Conservation (phyloP, 2,329 filamentous ascomycete genomes). For the Emmonsiellopsis sp. region DNA sequence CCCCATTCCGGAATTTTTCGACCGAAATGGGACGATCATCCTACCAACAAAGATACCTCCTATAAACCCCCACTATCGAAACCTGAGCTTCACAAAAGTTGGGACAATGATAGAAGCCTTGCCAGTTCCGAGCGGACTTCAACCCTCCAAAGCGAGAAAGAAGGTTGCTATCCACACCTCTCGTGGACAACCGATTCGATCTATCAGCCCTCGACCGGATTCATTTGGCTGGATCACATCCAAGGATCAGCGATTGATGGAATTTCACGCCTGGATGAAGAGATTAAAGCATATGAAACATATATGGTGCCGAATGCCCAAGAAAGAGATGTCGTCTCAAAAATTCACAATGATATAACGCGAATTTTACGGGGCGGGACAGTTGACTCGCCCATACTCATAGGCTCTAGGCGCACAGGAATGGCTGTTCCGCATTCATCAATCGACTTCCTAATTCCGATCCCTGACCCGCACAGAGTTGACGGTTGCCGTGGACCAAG, state of each 20-base stretch:
- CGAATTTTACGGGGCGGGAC: slow-evolving; percentile 18
- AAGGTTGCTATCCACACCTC: background rate
- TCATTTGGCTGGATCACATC: slow-evolving; percentile 26
- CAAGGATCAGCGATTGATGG: slow-evolving; percentile 12
- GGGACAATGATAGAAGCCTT: background rate
- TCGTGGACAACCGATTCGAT: background rate
- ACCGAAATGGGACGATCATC: background rate
- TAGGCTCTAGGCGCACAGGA: slow-evolving; percentile 46
- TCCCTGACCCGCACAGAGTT: slow-evolving; percentile 17
- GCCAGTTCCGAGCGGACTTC: background rate
- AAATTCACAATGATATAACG: slow-evolving; percentile 20
- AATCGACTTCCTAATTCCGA: slow-evolving; percentile 41
- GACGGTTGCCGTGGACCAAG: slow-evolving; percentile 20
- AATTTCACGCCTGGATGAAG: slow-evolving; percentile 27
- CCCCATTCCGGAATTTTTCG: background rate
- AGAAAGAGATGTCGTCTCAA: slow-evolving; percentile 29
- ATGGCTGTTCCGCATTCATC: slow-evolving; percentile 45
- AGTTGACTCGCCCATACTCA: slow-evolving; percentile 30
- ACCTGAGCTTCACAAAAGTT: background rate
- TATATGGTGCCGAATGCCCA: slow-evolving; percentile 34
- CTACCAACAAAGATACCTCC: background rate
- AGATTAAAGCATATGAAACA: slow-evolving; percentile 37
- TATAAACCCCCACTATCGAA: background rate
- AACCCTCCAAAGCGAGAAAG: background rate
- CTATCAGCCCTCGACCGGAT: slow-evolving; percentile 8